phyloP scores from a whole-genome alignment of 495 filamentous ascomycete species.

The Aspergillus wentii region DNA sequence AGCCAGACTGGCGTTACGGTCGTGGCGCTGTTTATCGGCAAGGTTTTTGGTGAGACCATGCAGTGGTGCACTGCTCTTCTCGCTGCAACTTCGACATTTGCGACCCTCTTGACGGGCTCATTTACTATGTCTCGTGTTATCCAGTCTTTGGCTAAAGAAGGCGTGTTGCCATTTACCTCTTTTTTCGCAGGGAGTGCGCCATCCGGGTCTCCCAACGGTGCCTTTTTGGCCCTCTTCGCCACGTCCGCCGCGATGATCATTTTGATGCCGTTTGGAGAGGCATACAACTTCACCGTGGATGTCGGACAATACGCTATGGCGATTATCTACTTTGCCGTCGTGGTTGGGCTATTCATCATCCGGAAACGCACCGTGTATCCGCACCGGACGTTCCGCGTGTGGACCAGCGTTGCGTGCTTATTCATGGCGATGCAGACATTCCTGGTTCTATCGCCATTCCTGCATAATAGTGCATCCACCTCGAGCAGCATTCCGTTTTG shows the following conservation, averaged over 20 bases:
- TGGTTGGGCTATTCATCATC: conserved; percentile 56
- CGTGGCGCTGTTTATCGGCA: conserved; percentile 60
- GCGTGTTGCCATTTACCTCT: conserved; percentile 59
- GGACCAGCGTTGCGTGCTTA: conserved; percentile 34
- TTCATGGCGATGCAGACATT: conserved; percentile 32
- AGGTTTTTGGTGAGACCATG: conserved; percentile 48
- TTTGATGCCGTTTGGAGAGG: conserved; percentile 54
- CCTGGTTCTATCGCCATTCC: conserved; percentile 35
- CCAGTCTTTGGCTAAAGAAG: conserved; percentile 58
- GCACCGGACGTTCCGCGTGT: conserved; percentile 59
- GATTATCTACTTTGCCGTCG: conserved; percentile 51
- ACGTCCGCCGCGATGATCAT: conserved; percentile 58
- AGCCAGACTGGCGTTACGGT: conserved; percentile 58
- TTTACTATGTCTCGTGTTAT: conserved; percentile 62
- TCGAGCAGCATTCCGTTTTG: conserved; percentile 30
- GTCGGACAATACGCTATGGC: conserved; percentile 63
- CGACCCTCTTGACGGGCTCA: conserved; percentile 69
- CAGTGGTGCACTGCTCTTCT: conserved; percentile 28
- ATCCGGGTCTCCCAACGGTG: conserved; percentile 59
- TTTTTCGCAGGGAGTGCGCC: conserved; percentile 57
- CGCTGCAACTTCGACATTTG: conserved; percentile 58
- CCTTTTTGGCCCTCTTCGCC: conserved; percentile 58
- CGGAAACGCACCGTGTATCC: conserved; percentile 50
- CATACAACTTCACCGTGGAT: conserved; percentile 65
- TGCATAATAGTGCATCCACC: conserved; percentile 21